Base-by-base conservation (phyloP, 2,329 filamentous ascomycete genomes). In the Colletotrichum agaves region DNA sequence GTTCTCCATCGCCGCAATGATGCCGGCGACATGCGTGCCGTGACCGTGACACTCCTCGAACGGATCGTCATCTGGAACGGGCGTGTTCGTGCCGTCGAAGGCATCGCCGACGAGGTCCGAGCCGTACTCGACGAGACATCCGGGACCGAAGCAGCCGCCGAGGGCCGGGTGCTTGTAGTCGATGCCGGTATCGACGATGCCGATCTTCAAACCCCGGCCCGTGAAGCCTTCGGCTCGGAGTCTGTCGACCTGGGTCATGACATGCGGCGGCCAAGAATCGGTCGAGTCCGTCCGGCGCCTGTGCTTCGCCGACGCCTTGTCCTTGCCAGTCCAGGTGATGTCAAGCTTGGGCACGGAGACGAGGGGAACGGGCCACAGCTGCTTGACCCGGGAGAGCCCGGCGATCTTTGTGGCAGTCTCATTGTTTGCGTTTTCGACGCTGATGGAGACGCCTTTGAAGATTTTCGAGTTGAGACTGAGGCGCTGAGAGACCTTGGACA, bases 221-320 rank as follows among this genome's bases (percentile, higher is more conserved):
- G 79, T 83, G 64, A 83, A 71, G 1, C 84, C 85, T 67, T 82
- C 74, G 10, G 80, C 82, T 23, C 79, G 80, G 41, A 88, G 77
- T 78, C 83, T 81, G 73, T 86, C 82, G 21, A 88, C 82, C 74
- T 87, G 85, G 2, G 85, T 87, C 84, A 87, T 87, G 66, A 85
- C 73, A 52, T 88, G 86, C 3, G 85, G 80, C n/a, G 81, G 61
- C 66, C 66, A 78, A 65, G 82, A 83, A 0, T 75, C 79, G 64
- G 84, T 81, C 23, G 52, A 44, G 12, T 71, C 61, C 10, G 67
- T 17, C 12, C 68, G 63, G n/a, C 73, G 67, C 37, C 15, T 53
- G 21, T n/a, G n/a, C 17, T 46, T 55, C 1, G 27, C n/a, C 10
- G 41, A 5, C 5, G 67, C 13, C 11, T 52, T 52, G 43, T 44